Percentiles rank a stretch among this genome's conserved stretches.
Evolutionary conservation across 2,329 filamentous ascomycete genomes (phyloP).

Genomic region (Xylariales sp.): DNA sequence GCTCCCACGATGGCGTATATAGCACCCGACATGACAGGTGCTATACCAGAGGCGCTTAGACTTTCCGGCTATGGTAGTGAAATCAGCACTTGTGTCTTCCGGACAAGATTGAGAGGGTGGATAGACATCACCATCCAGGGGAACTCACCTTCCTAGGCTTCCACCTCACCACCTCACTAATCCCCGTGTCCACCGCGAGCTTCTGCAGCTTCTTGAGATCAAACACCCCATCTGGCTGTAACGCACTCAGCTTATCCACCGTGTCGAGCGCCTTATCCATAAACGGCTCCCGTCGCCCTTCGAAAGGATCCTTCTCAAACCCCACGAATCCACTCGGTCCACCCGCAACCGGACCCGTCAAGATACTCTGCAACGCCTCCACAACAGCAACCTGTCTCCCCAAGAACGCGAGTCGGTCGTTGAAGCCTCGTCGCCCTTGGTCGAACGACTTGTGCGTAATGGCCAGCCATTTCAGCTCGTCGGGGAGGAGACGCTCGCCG

Average conservation of each 20-base stretch:
- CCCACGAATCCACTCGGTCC: slow-evolving; percentile 15
- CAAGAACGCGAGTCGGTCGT: slow-evolving; percentile 84
- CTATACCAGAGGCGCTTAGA: slow-evolving; percentile 66
- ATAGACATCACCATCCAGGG: too few relatives aligned
- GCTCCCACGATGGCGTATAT: slow-evolving; percentile 86
- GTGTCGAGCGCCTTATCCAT: slow-evolving; percentile 64
- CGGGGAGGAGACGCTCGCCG: slow-evolving; percentile 70
- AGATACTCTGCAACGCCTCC: slow-evolving; percentile 33
- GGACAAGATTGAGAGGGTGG: too few relatives aligned
- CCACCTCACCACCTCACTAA: slow-evolving; percentile 80
- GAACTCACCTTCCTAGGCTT: slow-evolving; percentile 70
- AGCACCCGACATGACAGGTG: slow-evolving; percentile 70
- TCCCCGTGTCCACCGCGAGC: slow-evolving; percentile 65
- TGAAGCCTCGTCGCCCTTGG: slow-evolving; percentile 88
- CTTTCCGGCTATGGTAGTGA: slow-evolving; percentile 51
- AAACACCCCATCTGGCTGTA: slow-evolving; percentile 57
- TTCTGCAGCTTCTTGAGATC: slow-evolving; percentile 60
- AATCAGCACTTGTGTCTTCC: slow-evolving; percentile 2
- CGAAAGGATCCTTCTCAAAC: slow-evolving; percentile 31
- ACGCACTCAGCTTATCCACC: slow-evolving; percentile 65
- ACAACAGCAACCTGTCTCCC: slow-evolving; percentile 33
- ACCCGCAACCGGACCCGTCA: slow-evolving; percentile 36
- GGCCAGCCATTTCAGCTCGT: slow-evolving; percentile 94
- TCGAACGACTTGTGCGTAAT: slow-evolving; percentile 99
- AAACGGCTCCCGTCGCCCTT: slow-evolving; percentile 60